Conservation (phyloP, 371 early-diverging fungal genomes). For the Rhizopus stolonifer region DNA sequence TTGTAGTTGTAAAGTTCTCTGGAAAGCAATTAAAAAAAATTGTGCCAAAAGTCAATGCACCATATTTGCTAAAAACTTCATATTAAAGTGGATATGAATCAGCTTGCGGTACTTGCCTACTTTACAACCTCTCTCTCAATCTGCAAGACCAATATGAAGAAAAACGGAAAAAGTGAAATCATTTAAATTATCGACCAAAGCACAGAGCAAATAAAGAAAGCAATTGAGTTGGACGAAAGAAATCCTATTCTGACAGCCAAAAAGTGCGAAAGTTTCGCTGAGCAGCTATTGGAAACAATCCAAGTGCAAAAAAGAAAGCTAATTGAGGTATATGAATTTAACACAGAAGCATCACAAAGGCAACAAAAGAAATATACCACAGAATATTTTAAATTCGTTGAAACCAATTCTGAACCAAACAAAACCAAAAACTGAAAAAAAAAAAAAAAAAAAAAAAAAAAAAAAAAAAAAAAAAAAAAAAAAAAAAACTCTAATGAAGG, state of each 20-base stretch:
- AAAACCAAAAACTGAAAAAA: slow-evolving; percentile 17
- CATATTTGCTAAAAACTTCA: slow-evolving; percentile 16
- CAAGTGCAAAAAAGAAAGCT: slow-evolving; percentile 19
- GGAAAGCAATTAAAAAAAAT: slow-evolving; percentile 12
- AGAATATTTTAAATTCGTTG: slow-evolving; percentile 19
- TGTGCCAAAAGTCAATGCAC: slow-evolving; percentile 15
- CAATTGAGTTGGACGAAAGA: slow-evolving; percentile 16
- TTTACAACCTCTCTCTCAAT: slow-evolving; percentile 13
- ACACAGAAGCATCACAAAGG: slow-evolving; percentile 12
- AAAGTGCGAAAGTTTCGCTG: slow-evolving; percentile 17
- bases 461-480: no score
- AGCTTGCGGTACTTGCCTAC: slow-evolving; percentile 23
- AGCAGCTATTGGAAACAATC: slow-evolving; percentile 14
- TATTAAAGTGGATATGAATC: slow-evolving; percentile 15
- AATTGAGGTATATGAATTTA: slow-evolving; percentile 11
- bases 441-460: not conserved
- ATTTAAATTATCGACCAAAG: slow-evolving; percentile 14
- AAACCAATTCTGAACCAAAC: slow-evolving; percentile 18
- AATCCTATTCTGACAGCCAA: slow-evolving; percentile 16
- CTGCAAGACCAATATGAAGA: slow-evolving; percentile 16
- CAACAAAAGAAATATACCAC: slow-evolving; percentile 16
- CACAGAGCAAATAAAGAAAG: slow-evolving; percentile 19
- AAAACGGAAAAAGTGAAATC: slow-evolving; percentile 10
- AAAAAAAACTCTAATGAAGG: slow-evolving; percentile 10
- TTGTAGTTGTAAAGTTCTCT: slow-evolving; percentile 17